Evolutionary conservation across 148 eudicot genomes (phyloP).

Genomic region (Pouteria glomerata): DNA sequence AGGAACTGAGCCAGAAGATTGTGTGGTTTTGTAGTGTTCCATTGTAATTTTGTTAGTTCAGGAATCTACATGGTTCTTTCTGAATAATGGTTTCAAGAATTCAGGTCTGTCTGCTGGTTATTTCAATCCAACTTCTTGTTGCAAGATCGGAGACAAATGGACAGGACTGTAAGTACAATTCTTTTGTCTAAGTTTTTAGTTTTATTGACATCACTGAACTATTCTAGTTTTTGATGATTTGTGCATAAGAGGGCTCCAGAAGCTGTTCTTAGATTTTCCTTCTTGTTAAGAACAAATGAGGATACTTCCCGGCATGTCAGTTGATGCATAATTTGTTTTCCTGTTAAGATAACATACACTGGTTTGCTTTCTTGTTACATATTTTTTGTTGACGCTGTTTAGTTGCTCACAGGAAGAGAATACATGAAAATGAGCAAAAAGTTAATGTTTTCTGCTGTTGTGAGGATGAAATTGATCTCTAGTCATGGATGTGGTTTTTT

Average conservation of each 20-base stretch:
- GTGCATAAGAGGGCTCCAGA: background rate
- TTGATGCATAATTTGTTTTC: background rate
- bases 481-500: background rate
- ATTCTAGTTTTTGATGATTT: background rate
- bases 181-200: background rate
- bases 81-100: constrained; percentile 23
- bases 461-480: background rate
- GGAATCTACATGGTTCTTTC: background rate
- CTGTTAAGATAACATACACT: background rate
- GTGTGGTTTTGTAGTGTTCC: background rate
- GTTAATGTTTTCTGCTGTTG: too few relatives aligned
- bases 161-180: constrained; percentile 47
- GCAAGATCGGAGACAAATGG: constrained; percentile 26
- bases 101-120: too few relatives aligned
- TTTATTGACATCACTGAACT: too few relatives aligned
- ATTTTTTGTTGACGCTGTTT: background rate
- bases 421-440: background rate
- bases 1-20: background rate
- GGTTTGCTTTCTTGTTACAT: background rate
- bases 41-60: background rate
- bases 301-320: background rate
- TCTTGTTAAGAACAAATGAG: background rate
- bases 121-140: constrained; percentile 21
- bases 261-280: background rate
- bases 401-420: background rate